Percentiles rank a stretch among this genome's conserved stretches.
phyloP scores from a whole-genome alignment of 2,329 filamentous ascomycete species.

The Clonostachys rosea region DNA sequence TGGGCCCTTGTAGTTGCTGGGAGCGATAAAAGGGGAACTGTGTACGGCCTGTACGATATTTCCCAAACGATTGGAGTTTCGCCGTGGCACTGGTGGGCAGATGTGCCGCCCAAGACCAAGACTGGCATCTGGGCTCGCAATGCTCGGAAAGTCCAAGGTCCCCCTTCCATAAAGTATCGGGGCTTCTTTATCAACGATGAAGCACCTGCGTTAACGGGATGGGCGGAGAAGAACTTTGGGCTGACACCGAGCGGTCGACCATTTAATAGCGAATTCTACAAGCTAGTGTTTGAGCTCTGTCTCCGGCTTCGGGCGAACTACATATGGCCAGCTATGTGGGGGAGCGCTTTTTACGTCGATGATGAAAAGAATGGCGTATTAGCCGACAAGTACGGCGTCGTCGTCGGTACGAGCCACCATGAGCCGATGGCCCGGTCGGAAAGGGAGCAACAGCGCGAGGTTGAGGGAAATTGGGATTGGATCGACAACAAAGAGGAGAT shows the following conservation, averaged over 20 bases:
- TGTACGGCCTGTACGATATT: constrained; percentile 67
- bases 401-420: constrained; percentile 57
- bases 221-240: constrained; percentile 33
- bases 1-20: constrained; percentile 63
- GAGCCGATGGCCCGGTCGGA: constrained; percentile 57
- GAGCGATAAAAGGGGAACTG: constrained; percentile 60
- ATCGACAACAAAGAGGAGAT: neutral
- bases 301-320: constrained; percentile 53
- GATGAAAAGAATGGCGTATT: constrained; percentile 47
- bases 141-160: constrained; percentile 48
- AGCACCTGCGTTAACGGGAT: constrained; percentile 61
- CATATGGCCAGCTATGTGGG: constrained; percentile 59
- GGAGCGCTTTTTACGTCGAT: constrained; percentile 49
- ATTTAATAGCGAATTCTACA: constrained; percentile 41
- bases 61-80: constrained; percentile 71
- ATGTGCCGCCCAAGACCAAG: constrained; percentile 48
- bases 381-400: constrained; percentile 55
- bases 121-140: constrained; percentile 50
- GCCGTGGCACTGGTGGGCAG: constrained; percentile 68
- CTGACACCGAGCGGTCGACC: constrained; percentile 9
- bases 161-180: constrained; percentile 62
- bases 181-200: constrained; percentile 71
- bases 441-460: constrained; percentile 24
- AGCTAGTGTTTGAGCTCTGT: constrained; percentile 54
- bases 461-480: constrained; percentile 51